Conservation (phyloP, 257 asterid species). For the Nicotiana paniculata region DNA sequence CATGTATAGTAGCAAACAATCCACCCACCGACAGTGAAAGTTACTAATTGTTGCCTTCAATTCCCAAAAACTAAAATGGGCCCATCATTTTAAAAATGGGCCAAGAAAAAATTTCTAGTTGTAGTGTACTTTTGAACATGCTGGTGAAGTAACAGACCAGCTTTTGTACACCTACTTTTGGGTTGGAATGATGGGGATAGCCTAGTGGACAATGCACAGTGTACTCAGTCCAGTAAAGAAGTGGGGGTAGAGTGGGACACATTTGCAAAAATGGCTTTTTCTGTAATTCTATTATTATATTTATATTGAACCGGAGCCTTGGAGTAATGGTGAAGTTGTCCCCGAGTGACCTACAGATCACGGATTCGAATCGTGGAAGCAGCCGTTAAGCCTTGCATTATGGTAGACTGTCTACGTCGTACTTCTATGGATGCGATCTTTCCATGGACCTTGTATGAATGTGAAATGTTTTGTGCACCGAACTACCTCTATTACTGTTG, state of each 20-base stretch:
- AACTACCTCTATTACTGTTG: too few species aligned
- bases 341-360: too few species aligned
- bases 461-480: too few species aligned
- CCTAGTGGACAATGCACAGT: constrained; percentile 18
- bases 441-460: too few species aligned
- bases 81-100: not conserved
- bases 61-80: not conserved
- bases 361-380: too few species aligned
- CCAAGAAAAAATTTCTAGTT: not conserved
- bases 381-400: too few species aligned
- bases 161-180: not conserved
- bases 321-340: too few species aligned
- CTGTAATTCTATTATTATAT: too few species aligned
- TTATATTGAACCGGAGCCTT: too few species aligned
- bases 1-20: constrained; percentile 9
- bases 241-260: constrained; percentile 2
- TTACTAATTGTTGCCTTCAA: constrained; percentile 14
- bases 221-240: constrained; percentile 12
- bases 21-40: constrained; percentile 39
- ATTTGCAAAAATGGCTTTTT: not conserved
- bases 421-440: too few species aligned
- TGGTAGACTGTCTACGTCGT: too few species aligned
- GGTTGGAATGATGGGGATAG: constrained; percentile 30
- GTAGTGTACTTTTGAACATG: constrained; percentile 10
- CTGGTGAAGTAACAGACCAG: constrained; percentile 3